A percentile compares a stretch with the other conserved stretches of the same genome.
These are phyloP conservation scores for Syzygium malaccense DNA, from an alignment of 441 rosid genomes.

Conservation along the genomic window DNA sequence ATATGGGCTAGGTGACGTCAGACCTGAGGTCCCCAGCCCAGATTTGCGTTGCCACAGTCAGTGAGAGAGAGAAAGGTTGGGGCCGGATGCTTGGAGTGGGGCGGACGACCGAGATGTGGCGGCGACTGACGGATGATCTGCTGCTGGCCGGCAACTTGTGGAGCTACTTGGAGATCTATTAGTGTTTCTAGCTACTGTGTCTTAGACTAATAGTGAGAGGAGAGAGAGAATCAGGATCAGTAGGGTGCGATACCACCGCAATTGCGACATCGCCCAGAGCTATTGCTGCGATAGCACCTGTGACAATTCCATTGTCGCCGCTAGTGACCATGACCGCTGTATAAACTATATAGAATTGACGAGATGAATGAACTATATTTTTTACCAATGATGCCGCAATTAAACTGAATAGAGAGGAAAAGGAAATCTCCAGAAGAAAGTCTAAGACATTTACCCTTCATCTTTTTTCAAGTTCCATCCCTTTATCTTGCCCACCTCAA, in stretches of 20 bases:
- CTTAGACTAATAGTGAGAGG: background rate
- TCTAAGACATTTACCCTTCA: no score
- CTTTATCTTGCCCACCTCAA: no score
- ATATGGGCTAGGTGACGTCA: background rate
- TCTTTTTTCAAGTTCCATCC: no score
- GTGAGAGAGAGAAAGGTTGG: background rate
- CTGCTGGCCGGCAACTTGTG: background rate
- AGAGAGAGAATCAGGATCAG: background rate
- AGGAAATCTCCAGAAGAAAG: no score
- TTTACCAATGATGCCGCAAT: no score
- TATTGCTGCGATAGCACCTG: accelerated
- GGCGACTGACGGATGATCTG: background rate
- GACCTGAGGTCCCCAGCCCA: background rate
- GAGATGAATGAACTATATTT: no score
- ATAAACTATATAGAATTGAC: background rate
- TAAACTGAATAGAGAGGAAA: no score
- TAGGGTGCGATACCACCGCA: background rate
- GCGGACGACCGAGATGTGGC: background rate
- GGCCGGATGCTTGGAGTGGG: background rate
- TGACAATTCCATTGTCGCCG: accelerated
- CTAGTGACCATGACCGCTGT: background rate
- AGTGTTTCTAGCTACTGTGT: background rate
- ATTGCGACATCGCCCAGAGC: background rate
- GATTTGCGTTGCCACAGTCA: background rate
- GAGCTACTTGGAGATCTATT: background rate